Base-by-base conservation (phyloP, 441 rosid genomes). In the Viola pubescens region DNA sequence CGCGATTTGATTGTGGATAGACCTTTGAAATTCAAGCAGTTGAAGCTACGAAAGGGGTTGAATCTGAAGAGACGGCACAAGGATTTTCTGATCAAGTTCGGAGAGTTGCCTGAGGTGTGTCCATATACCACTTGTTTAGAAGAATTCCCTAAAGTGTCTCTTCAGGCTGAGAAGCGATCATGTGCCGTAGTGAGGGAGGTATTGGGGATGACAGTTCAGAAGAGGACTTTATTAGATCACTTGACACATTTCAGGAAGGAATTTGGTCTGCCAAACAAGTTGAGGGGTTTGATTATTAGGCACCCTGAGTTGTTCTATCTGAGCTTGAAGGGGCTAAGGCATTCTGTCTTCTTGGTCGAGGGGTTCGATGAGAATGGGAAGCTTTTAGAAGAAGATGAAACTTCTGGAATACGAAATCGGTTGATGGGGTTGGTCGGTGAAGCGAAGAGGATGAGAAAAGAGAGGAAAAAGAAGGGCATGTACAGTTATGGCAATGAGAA, bases 231-330 rank as follows among this genome's bases (percentile, higher is more conserved):
- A 55, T 67, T 88, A 11, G 96, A 91, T 59, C 95, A 91, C 69
- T 71, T 91, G 79, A 83, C 95, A 11, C 95, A 86, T 70, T 88
- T 91, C 71, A 80, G 95, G 77, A 85, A 83, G 40, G 98, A 91
- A 58, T 88, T 88, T 44, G 76, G 77, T 37, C 77, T 91, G 5
- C 74, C 96, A 9, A 86, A 88, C 58, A 82, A 87, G 79, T 50
- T 85, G 76, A 81, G 92, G 75, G 81, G 75, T 1, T 72, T 91
- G 91, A 67, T 88, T 38, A 67, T 79, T 59, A 82, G 98, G 64
- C 98, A 88, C 64, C 94, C 94, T 2, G 97, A 89, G 67, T 57
- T 89, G 49, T 89, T 91, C 77, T 88, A 91, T 37, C 83, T 85
- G 41, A 88, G 96, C 61, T 52, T 81, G 69, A 91, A 91, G 73